Evolutionary conservation across 805 yeast species (phyloP).

Genomic region (Wickerhamomyces strasburgensis): DNA sequence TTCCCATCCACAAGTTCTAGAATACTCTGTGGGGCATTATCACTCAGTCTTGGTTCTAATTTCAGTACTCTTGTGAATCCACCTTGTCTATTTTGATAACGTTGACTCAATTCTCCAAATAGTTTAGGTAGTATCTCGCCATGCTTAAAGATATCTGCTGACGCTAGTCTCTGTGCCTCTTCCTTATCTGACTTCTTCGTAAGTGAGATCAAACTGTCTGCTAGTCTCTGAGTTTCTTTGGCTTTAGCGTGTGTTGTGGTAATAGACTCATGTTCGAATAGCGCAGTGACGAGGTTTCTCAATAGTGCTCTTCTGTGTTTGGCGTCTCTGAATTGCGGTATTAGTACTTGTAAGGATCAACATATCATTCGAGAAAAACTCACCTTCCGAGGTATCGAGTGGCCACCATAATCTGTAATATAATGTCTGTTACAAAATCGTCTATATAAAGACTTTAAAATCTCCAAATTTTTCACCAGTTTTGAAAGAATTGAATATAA

Average conservation of each 20-base stretch:
- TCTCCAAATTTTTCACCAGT: not conserved
- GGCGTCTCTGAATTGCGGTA: constrained; percentile 18
- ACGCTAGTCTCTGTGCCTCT: constrained; percentile 30
- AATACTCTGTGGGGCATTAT: constrained; percentile 84
- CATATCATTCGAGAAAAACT: not conserved
- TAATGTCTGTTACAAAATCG: too few relatives aligned
- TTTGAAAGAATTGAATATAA: constrained; percentile 2
- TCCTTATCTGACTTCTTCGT: constrained; percentile 39
- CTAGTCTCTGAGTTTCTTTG: constrained; percentile 56
- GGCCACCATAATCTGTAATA: constrained; percentile 15
- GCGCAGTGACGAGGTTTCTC: constrained; percentile 60
- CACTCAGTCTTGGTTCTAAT: constrained; percentile 83
- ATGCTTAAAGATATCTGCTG: constrained; percentile 42
- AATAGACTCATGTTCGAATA: constrained; percentile 66
- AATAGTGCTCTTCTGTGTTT: constrained; percentile 40
- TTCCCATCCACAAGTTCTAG: constrained; percentile 78
- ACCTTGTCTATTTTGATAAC: constrained; percentile 60
- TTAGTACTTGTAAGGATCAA: not conserved
- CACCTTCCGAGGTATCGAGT: constrained; percentile 23
- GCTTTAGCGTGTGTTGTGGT: constrained; percentile 75
- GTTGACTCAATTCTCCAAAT: constrained; percentile 54
- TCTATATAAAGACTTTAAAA: not conserved
- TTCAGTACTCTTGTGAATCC: constrained; percentile 85
- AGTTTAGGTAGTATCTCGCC: constrained; percentile 57
- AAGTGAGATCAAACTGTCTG: constrained; percentile 59